Conservation (phyloP, 805 yeast species). For the Candida glaebosa region DNA sequence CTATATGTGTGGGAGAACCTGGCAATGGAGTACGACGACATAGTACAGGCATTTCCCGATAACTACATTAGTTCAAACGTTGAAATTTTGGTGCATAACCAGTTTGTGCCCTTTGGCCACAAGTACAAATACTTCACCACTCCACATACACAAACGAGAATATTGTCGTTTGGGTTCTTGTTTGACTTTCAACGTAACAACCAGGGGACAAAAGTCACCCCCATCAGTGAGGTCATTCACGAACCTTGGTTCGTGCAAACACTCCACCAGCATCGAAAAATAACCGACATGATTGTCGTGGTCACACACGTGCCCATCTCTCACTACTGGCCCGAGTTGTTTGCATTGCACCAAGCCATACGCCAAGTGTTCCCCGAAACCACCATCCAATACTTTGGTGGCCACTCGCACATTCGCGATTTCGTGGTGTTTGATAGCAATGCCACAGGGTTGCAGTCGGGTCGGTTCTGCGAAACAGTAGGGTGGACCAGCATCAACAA, state of each 20-base stretch:
- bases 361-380: slow-evolving; percentile 58
- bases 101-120: slow-evolving; percentile 64
- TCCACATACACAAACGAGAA: slow-evolving; percentile 42
- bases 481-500: slow-evolving; percentile 72
- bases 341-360: slow-evolving; percentile 44
- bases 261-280: slow-evolving; percentile 26
- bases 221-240: slow-evolving; percentile 50
- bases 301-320: slow-evolving; percentile 73
- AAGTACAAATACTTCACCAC: slow-evolving; percentile 66
- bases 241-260: slow-evolving; percentile 64
- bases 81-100: slow-evolving; percentile 44
- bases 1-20: slow-evolving; percentile 67
- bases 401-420: slow-evolving; percentile 91
- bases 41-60: slow-evolving; percentile 59
- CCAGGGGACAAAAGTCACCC: slow-evolving; percentile 58
- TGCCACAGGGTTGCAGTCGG: slow-evolving; percentile 84
- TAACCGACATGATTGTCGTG: slow-evolving; percentile 64
- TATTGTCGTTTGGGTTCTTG: slow-evolving; percentile 73
- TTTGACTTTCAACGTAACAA: slow-evolving; percentile 71
- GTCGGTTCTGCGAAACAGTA: slow-evolving; percentile 89
- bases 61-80: slow-evolving; percentile 73
- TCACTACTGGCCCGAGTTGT: slow-evolving; percentile 54
- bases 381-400: slow-evolving; percentile 85
- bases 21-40: slow-evolving; percentile 56
- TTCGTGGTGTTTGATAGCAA: slow-evolving; percentile 62